Evolutionary conservation across 495 filamentous ascomycete species (phyloP), one percentile per base, ranked within the genome.

Genomic region (Hyaloscypha hepaticicola): DNA sequence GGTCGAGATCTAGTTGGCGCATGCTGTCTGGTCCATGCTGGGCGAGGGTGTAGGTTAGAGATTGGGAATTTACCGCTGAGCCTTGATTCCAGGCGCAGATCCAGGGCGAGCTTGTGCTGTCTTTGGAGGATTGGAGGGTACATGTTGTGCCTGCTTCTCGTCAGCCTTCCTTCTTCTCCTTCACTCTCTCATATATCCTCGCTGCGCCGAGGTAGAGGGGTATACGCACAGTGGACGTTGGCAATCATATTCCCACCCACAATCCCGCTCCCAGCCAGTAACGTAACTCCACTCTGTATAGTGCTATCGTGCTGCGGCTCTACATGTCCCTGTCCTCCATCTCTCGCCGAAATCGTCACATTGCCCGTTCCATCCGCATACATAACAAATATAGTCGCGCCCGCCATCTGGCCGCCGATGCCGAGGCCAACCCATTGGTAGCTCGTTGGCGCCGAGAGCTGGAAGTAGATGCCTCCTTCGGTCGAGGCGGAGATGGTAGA

Each of bases 301-400:
- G 45, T 53, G 1, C 76, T 72, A 73, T 88, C 81, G 67, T 78
- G 78, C 22, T 72, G 22, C 0, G 90, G 90, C 71, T 81, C 70
- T 21, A 75, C 61, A 65, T 90, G 78, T 5, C 81, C 82, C 16
- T 70, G 73, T 21, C 83, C 84, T 25, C 73, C 72, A 59, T 63
- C 28, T n/a, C 89, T 82, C 2, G 87, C 81, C 22, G 88, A 90
- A 53, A 90, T 63, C 0, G 89, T 92, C 68, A 90, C 78, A 66
- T 89, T 85, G 21, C 82, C 83, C 9, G 67, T 66, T 4, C 85
- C 83, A 65, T 85, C 72, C 21, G 83, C 73, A 72, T 90, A 91
- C 66, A 90, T 81, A 31, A 92, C 72, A 66, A 91, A 91, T 33
- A 93, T 89, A 66, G 85, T 86, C 19, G 89, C 76, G 19, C 81